These are phyloP conservation scores for Rasamsonia emersonii DNA, from an alignment of 2,329 filamentous ascomycete genomes.

Conservation along the genomic window DNA sequence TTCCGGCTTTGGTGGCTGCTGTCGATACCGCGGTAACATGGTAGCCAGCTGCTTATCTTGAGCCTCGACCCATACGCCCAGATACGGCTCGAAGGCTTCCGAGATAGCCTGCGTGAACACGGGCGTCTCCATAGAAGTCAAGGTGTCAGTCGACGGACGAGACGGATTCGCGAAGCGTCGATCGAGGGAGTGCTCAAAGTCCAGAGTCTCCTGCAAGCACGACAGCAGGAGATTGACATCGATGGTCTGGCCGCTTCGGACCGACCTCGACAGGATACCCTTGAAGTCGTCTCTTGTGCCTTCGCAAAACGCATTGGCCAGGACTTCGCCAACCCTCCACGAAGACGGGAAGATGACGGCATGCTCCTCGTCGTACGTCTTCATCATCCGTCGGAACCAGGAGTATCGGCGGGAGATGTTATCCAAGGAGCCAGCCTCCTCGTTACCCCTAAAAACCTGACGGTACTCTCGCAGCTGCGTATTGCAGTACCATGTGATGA, in stretches of 20 bases:
- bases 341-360: constrained; percentile 73
- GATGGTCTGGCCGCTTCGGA: constrained; percentile 69
- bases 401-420: constrained; percentile 92
- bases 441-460: constrained; percentile 89
- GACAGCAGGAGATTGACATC: constrained; percentile 84
- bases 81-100: constrained; percentile 91
- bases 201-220: constrained; percentile 88
- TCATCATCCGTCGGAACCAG: constrained; percentile 94
- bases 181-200: constrained; percentile 91
- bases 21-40: constrained; percentile 81
- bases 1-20: constrained; percentile 65
- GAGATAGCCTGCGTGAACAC: constrained; percentile 88
- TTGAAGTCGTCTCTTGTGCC: constrained; percentile 94
- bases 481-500: constrained; percentile 97
- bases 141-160: constrained; percentile 78
- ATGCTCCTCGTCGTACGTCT: constrained; percentile 92
- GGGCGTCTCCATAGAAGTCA: constrained; percentile 67
- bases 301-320: constrained; percentile 90
- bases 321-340: constrained; percentile 84
- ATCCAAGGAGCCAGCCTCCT: constrained; percentile 91
- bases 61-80: constrained; percentile 94
- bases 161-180: constrained; percentile 64
- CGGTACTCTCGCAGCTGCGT: constrained; percentile 92
- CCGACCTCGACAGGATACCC: constrained; percentile 78
- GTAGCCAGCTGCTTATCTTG: constrained; percentile 79